These are phyloP conservation scores for Populus hybrid DNA, from an alignment of 441 rosid species.

Conservation along the genomic window DNA sequence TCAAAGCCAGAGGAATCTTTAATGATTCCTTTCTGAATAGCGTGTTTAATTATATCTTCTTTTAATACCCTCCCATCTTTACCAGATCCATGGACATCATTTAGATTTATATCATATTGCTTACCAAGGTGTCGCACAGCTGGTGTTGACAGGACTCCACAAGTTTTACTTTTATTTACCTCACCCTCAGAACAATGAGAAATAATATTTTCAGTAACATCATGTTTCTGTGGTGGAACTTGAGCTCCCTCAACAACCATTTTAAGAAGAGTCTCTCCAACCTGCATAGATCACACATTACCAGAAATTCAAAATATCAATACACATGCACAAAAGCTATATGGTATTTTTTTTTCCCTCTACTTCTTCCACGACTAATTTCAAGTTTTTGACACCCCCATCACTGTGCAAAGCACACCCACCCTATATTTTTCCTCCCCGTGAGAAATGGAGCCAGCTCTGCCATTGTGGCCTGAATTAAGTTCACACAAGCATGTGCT, in stretches of 20 bases:
- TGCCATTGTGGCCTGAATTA: background rate
- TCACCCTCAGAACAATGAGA: constrained; percentile 20
- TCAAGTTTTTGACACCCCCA: background rate
- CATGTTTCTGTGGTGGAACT: background rate
- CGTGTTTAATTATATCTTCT: constrained; percentile 65
- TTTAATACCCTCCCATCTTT: constrained; percentile 70
- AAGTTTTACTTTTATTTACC: constrained; percentile 25
- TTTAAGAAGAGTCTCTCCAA: constrained; percentile 82
- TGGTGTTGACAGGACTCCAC: constrained; percentile 63
- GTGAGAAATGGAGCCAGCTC: background rate
- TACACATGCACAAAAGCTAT: too few species aligned
- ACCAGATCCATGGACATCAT: constrained; percentile 64
- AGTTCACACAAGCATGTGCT: background rate
- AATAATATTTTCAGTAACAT: constrained; percentile 10
- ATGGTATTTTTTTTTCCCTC: background rate
- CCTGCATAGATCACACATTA: constrained; percentile 35
- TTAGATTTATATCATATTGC: constrained; percentile 54
- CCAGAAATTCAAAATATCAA: background rate
- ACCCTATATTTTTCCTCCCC: background rate
- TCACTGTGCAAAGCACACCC: background rate
- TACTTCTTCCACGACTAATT: background rate
- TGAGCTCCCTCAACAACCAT: constrained; percentile 48
- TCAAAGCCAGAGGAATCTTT: constrained; percentile 29
- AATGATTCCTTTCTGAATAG: constrained; percentile 44
- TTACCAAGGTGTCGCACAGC: constrained; percentile 76